phyloP scores from a whole-genome alignment of 139 green algal genomes.

The Coccomyxa sp. region DNA sequence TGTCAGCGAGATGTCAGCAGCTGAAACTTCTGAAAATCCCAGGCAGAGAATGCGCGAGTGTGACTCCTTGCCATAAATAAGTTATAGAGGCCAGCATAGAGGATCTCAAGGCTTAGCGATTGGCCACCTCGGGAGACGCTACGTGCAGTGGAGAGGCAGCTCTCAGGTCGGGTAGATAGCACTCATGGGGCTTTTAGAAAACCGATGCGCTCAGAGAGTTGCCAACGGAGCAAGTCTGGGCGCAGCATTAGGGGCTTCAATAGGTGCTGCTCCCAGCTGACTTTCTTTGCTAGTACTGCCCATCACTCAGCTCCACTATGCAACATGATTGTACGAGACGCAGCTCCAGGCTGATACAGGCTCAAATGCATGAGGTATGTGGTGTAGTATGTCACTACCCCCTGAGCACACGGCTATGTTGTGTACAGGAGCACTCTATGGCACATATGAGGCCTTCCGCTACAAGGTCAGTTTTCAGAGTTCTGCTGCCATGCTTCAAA shows the following conservation, averaged over 20 bases:
- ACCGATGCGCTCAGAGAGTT: constrained; percentile 49
- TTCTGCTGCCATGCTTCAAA: background rate
- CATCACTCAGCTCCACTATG: background rate
- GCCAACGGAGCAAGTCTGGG: constrained; percentile 49
- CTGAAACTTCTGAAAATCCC: background rate
- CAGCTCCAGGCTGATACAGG: background rate
- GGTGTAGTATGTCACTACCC: too few relatives aligned
- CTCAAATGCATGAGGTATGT: background rate
- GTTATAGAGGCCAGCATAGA: background rate
- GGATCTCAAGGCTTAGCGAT: background rate
- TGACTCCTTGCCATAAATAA: background rate
- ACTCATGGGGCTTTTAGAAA: constrained; percentile 21
- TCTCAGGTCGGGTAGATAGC: background rate
- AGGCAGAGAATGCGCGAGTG: background rate
- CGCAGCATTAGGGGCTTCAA: constrained; percentile 48
- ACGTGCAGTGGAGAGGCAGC: background rate
- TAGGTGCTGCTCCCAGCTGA: constrained; percentile 26
- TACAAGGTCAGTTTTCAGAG: constrained; percentile 34
- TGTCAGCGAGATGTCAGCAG: too few relatives aligned
- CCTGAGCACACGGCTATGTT: too few relatives aligned
- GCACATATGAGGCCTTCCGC: constrained; percentile 64
- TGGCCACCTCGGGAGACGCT: background rate
- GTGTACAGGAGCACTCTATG: constrained; percentile 57
- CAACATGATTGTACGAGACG: background rate
- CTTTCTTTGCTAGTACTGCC: background rate